These are phyloP conservation scores for Clitopilus hobsonii DNA, from an alignment of 768 basidiomycete genomes.

Conservation along the genomic window DNA sequence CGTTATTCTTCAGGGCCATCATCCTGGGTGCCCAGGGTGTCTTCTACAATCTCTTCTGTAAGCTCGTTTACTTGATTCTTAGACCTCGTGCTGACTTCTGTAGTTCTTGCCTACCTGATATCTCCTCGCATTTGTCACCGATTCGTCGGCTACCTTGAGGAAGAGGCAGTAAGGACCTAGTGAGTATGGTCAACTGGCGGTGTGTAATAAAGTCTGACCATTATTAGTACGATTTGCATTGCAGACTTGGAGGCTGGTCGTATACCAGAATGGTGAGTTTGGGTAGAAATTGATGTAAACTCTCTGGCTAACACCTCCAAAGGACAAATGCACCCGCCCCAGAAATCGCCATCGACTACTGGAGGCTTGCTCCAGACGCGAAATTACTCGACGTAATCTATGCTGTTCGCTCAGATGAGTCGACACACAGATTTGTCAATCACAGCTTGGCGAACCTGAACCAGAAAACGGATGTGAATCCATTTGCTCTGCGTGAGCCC, in stretches of 20 bases:
- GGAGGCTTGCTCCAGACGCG: slow-evolving; percentile 71
- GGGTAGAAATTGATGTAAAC: slow-evolving; percentile 1
- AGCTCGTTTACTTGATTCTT: slow-evolving; percentile 20
- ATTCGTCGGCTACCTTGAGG: slow-evolving; percentile 89
- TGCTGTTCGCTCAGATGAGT: slow-evolving; percentile 90
- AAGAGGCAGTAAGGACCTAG: slow-evolving; percentile 95
- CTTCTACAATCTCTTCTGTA: slow-evolving; percentile 86
- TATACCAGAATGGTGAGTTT: slow-evolving; percentile 74
- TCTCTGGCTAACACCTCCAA: background rate
- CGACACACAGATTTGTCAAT: slow-evolving; percentile 93
- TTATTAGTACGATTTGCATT: slow-evolving; percentile 70
- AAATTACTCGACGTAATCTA: slow-evolving; percentile 86
- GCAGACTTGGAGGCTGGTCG: slow-evolving; percentile 76
- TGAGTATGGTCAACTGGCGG: slow-evolving; percentile 31
- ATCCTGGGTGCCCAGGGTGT: slow-evolving; percentile 91
- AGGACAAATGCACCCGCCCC: slow-evolving; percentile 75
- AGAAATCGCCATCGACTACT: slow-evolving; percentile 91
- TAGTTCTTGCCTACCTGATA: slow-evolving; percentile 75
- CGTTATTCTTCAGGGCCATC: slow-evolving; percentile 73
- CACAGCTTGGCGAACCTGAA: slow-evolving; percentile 90
- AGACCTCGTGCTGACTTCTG: slow-evolving; percentile 7
- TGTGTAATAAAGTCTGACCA: too few species aligned
- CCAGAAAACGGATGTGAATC: slow-evolving; percentile 75
- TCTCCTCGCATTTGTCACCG: slow-evolving; percentile 79
- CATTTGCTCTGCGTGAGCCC: slow-evolving; percentile 86